A percentile compares a stretch with the other conserved stretches of the same genome.
These are phyloP conservation scores for Condylostoma magnum DNA, from an alignment of 169 alveolate species.

Conservation along the genomic window DNA sequence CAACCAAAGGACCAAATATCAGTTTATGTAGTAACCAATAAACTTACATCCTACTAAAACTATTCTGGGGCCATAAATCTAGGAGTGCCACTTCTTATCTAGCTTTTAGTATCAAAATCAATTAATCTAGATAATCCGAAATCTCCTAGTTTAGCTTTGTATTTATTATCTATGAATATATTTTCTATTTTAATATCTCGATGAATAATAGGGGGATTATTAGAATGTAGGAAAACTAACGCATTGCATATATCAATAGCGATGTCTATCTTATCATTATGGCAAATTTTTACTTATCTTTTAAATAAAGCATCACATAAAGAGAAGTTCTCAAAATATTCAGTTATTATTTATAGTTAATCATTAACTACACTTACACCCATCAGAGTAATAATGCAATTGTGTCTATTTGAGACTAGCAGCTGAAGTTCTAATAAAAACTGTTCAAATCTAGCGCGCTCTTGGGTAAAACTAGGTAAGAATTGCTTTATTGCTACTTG, in stretches of 20 bases:
- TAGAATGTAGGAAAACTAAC: slow-evolving; percentile 63
- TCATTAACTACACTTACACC: slow-evolving; percentile 74
- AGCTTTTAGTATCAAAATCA: too few species aligned
- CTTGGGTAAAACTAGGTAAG: slow-evolving; percentile 55
- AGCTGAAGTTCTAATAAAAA: slow-evolving; percentile 73
- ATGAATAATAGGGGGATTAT: slow-evolving; percentile 71
- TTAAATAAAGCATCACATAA: slow-evolving; percentile 64
- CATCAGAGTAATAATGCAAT: slow-evolving; percentile 63
- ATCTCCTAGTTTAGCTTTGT: too few species aligned
- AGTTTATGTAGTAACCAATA: too few species aligned
- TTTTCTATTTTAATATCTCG: slow-evolving; percentile 65
- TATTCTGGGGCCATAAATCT: too few species aligned
- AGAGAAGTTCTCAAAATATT: slow-evolving; percentile 66
- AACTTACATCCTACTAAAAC: too few species aligned
- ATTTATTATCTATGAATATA: slow-evolving; percentile 42
- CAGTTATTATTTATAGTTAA: slow-evolving; percentile 61
- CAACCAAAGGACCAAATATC: too few species aligned
- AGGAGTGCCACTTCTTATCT: too few species aligned
- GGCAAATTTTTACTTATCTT: background rate
- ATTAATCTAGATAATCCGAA: too few species aligned
- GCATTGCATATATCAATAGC: slow-evolving; percentile 74
- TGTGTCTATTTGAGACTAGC: slow-evolving; percentile 71
- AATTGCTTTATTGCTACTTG: slow-evolving; percentile 74
- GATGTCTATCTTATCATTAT: slow-evolving; percentile 14
- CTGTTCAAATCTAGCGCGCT: slow-evolving; percentile 58